Percentiles rank a stretch among this genome's conserved stretches.
Evolutionary conservation across 805 yeast genomes (phyloP).

Genomic region (Metschnikowia lochheadii): DNA sequence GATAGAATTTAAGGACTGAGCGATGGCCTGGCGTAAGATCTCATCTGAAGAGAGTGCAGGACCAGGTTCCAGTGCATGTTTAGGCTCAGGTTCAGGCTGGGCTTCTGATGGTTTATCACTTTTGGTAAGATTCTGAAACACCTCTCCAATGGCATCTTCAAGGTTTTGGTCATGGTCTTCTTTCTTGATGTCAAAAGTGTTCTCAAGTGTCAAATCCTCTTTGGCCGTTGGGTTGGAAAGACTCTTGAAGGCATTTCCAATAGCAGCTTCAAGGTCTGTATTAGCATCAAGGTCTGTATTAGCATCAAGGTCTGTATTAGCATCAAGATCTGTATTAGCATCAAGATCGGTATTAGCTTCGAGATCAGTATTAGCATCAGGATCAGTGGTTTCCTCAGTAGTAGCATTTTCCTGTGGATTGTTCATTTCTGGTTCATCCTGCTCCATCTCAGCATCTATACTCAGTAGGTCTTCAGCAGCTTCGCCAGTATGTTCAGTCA

Average conservation of each 20-base stretch:
- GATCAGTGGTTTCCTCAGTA: too few relatives aligned
- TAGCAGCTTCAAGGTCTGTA: slow-evolving; percentile 19
- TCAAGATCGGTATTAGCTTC: not conserved
- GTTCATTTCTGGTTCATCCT: too few relatives aligned
- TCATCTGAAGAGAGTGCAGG: not conserved
- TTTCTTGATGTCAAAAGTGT: not conserved
- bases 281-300: not conserved
- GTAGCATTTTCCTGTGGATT: not conserved
- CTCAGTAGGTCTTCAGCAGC: too few relatives aligned
- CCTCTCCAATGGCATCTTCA: slow-evolving; percentile 11
- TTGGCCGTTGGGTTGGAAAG: not conserved
- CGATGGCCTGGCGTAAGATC: not conserved
- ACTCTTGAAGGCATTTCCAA: slow-evolving; percentile 27
- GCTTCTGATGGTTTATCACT: not conserved
- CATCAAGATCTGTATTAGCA: too few relatives aligned
- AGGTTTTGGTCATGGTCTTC: slow-evolving; percentile 5
- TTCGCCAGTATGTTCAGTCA: too few relatives aligned
- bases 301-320: too few relatives aligned
- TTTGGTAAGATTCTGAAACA: slow-evolving; percentile 3
- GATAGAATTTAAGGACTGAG: not conserved
- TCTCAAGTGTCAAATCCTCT: not conserved
- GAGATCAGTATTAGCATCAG: not conserved
- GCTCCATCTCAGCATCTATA: too few relatives aligned
- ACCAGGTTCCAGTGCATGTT: not conserved
- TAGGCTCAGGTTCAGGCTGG: not conserved